Evolutionary conservation across 2,329 filamentous ascomycete genomes (phyloP), one percentile per base, ranked within the genome.

Genomic region (Dactylella cylindrospora): DNA sequence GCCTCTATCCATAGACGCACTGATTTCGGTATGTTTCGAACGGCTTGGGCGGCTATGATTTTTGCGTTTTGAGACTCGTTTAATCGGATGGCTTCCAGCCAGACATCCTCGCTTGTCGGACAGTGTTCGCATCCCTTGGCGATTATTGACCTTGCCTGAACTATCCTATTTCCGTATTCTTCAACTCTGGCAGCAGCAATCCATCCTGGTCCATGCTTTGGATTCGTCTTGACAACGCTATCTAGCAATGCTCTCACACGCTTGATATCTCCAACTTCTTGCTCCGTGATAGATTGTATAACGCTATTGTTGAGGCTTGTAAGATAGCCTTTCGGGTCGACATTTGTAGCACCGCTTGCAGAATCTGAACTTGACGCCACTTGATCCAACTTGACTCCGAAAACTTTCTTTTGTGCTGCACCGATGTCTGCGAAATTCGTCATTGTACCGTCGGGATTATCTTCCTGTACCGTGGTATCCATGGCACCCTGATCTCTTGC

Each of bases 351-450:
- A 60, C 84, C 95, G 29, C 93, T 93, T 3, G 83, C 77, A 3
- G 85, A 82, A 49, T 88, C 84, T 9, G 81, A 84, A 22, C 84
- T 82, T 15, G 79, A 84, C 3, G 88, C 90, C 5, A 90, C 90
- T 71, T 95, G 88, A 69, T 97, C 91, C 33, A 98, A 78, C 67
- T 88, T 84, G n/a, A 94, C 91, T 72, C 95, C 86, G 47, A 98
- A 80, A 32, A 96, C 93, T 74, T 95, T 96, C 76, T 96, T 89
- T 75, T 93, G 84, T 15, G 93, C 94, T 36, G 90, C 90, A 74
- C 94, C 93, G 65, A 98, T 97, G 73, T 95, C 88, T 36, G 91
- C 91, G 72, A 98, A 98, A 72, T 98, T 96, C 8, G 91, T 98
- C 82, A 95, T 93, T 1, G 90, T 95, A 1, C 91, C 90, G 70